Percentiles rank a stretch among this genome's conserved stretches.
These are phyloP conservation scores for Castanea crenata DNA, from an alignment of 306 rosid genomes.

Conservation along the genomic window DNA sequence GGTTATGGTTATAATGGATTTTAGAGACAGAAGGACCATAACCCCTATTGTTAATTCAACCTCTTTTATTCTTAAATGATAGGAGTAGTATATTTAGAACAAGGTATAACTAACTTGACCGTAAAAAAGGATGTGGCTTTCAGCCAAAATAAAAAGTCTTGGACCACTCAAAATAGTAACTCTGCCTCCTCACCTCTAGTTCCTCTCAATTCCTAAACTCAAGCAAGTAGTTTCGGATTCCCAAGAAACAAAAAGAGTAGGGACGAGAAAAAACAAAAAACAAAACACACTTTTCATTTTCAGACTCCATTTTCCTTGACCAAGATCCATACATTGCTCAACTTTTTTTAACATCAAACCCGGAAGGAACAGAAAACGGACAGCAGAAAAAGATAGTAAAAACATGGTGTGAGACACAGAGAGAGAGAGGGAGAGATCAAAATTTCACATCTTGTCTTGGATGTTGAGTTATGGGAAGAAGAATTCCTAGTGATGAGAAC, in stretches of 20 bases:
- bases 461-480: slow-evolving; percentile 65
- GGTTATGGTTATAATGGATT: neutral
- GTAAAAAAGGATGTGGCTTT: slow-evolving; percentile 1
- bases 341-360: neutral
- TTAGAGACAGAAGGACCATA: neutral
- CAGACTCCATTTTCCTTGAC: neutral
- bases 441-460: slow-evolving; percentile 2
- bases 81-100: neutral
- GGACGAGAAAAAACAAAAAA: neutral
- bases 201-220: slow-evolving; percentile 47
- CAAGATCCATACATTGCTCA: slow-evolving; percentile 28
- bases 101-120: slow-evolving; percentile 15
- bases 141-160: slow-evolving; percentile 22
- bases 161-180: slow-evolving; percentile 26
- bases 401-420: slow-evolving; percentile 1
- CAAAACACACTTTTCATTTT: neutral
- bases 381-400: neutral
- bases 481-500: slow-evolving; percentile 38
- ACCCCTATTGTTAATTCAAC: neutral
- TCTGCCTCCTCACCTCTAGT: slow-evolving; percentile 21
- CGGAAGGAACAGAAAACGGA: slow-evolving; percentile 1
- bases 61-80: neutral
- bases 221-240: slow-evolving; percentile 46
- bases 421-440: neutral
- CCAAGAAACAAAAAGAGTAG: neutral